Evolutionary conservation across 2,329 filamentous ascomycete species (phyloP), one percentile per base, ranked within the genome.

Genomic region (Fusarium paranaense): DNA sequence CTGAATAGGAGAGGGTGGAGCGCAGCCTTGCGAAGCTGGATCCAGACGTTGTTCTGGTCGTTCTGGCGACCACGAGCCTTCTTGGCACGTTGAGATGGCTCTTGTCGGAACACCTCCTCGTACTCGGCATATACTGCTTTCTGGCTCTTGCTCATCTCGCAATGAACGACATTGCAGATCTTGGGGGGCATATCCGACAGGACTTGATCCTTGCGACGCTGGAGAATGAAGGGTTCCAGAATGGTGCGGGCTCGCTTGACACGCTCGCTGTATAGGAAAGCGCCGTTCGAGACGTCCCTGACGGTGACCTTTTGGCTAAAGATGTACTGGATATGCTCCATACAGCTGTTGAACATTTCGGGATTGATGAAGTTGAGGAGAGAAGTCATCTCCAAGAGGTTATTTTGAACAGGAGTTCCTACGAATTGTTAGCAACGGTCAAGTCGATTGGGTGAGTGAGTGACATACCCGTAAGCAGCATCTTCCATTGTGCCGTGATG

Each of bases 321-420:
- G 57, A 98, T 93, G 62, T 91, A 93, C 66, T 93, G 88, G n/a
- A 99, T 88, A 70, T 95, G 91, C 10, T 97, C 92, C 77, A 93
- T 91, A 72, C 93, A 91, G 38, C 92, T 89, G 11, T 90, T 86
- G 81, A 99, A 99, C 38, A 98, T 89, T 9, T 90, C 85, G 0
- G 97, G 97, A 82, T 98, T 93, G 78, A 99, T 95, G 80, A 99
- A 98, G n/a, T 93, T 94, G 14, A 99, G 89, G 16, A 99, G 89
- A 3, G 95, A 94, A 45, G 95, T 93, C 78, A 99, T 90, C 83
- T 99, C 97, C 80, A 96, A 92, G 22, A 99, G 86, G 81, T 98
- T 98, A 84, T 99, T 97, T 81, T 97, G 94, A 2, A 99, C 88
- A 0, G 97, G 97, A 0, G 97, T 99, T 47, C 97, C 97, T 32